A percentile compares a stretch with the other conserved stretches of the same genome.
Evolutionary conservation across 176 grass and related monocot genomes (phyloP).

Genomic region (Carex kokanica): DNA sequence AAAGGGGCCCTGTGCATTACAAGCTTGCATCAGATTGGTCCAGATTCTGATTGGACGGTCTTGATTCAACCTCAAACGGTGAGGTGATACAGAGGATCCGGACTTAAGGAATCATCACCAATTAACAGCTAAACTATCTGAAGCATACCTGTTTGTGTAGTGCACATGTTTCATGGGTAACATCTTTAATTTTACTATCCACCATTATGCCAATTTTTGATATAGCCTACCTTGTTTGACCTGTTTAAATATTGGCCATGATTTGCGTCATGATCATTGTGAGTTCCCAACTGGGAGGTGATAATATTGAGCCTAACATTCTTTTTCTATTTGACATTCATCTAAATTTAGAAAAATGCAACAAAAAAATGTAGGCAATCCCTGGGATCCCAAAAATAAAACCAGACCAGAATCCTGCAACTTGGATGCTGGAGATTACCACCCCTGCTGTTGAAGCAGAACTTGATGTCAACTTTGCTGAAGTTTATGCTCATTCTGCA

Average conservation of each 20-base stretch:
- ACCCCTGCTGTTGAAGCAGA: constrained; percentile 48
- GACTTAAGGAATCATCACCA: neutral
- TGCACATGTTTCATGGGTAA: neutral
- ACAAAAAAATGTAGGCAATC: constrained; percentile 55
- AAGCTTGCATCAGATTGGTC: no score
- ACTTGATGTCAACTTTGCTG: constrained; percentile 62
- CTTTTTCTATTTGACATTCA: neutral
- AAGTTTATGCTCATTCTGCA: constrained; percentile 64
- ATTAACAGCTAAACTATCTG: neutral
- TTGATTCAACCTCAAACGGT: no score
- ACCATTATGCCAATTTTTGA: neutral
- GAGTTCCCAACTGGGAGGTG: neutral
- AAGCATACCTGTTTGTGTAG: neutral
- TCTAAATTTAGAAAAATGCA: constrained; percentile 14
- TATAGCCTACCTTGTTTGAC: neutral
- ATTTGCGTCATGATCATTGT: neutral
- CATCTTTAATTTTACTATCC: neutral
- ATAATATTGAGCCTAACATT: neutral
- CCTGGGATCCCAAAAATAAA: constrained; percentile 66
- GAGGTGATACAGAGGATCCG: no score
- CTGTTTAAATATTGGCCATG: neutral
- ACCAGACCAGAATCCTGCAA: constrained; percentile 83
- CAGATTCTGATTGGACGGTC: no score
- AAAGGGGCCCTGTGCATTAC: no score
- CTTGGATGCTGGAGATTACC: constrained; percentile 87